Conservation (phyloP, 75 land plant genomes). For the Sequoiadendron giganteum region DNA sequence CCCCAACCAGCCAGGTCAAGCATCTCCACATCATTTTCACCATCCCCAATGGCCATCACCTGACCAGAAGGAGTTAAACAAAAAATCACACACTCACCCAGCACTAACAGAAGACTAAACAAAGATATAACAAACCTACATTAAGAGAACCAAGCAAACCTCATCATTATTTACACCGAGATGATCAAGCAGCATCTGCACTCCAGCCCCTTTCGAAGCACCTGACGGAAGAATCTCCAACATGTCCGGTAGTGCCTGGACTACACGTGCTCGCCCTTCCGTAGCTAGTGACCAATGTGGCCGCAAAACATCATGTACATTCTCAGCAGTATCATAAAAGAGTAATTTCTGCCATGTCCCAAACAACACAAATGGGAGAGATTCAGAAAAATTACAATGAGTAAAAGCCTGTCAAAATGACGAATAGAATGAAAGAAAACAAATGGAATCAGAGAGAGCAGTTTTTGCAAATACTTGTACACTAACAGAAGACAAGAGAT, state of each 20-base stretch:
- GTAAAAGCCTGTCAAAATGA: background rate
- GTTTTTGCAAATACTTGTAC: slow-evolving; percentile 46
- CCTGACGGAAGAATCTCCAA: slow-evolving; percentile 87
- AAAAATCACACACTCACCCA: background rate
- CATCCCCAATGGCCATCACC: slow-evolving; percentile 99
- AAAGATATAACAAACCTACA: background rate
- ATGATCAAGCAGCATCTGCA: slow-evolving; percentile 77
- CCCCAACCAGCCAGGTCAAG: slow-evolving; percentile 81
- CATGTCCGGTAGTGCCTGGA: slow-evolving; percentile 80
- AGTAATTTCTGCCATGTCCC: slow-evolving; percentile 64
- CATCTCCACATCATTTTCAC: slow-evolving; percentile 98
- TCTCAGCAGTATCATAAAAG: slow-evolving; percentile 68
- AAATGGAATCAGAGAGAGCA: background rate
- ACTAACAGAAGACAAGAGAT: slow-evolving; percentile 41
- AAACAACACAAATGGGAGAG: background rate
- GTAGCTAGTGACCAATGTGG: slow-evolving; percentile 80
- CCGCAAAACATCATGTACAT: slow-evolving; percentile 46
- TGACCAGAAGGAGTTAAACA: slow-evolving; percentile 4
- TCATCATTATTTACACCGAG: slow-evolving; percentile 57
- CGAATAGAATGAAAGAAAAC: background rate
- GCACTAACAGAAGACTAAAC: too few relatives aligned
- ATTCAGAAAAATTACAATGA: background rate
- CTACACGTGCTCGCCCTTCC: slow-evolving; percentile 57
- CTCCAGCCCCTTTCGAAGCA: slow-evolving; percentile 90
- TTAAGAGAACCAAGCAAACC: slow-evolving; percentile 29